Percentiles rank a stretch among this genome's conserved stretches.
phyloP scores from a whole-genome alignment of 2,329 filamentous ascomycete species.

The Aureobasidium sp. region DNA sequence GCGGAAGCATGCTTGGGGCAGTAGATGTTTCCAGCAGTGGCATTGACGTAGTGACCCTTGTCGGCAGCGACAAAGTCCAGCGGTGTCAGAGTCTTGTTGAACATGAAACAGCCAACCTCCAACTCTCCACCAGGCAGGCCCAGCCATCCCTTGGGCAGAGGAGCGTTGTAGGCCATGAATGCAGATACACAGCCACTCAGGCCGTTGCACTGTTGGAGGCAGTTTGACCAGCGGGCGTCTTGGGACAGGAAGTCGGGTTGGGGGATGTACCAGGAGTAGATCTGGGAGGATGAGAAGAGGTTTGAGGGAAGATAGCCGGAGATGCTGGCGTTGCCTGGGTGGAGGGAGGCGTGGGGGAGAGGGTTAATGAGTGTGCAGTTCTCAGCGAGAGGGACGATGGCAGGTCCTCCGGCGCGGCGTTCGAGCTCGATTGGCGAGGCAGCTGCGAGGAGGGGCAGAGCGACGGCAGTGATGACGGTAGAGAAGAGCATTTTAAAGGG shows the following conservation, averaged over 20 bases:
- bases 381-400: conserved; percentile 25
- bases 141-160: conserved; percentile 27
- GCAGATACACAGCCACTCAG: conserved; percentile 29
- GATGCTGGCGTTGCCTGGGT: conserved; percentile 13
- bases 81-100: conserved; percentile 20
- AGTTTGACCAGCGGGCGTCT: conserved; percentile 22
- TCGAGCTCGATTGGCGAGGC: conserved; percentile 10
- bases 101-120: conserved; percentile 31
- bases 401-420: conserved; percentile 29
- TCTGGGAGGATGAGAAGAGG: conserved; percentile 20
- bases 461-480: neutral
- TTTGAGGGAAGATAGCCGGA: conserved; percentile 23
- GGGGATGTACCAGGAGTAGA: conserved; percentile 28
- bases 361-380: conserved; percentile 29
- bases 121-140: conserved; percentile 25
- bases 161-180: conserved; percentile 31
- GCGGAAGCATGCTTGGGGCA: conserved; percentile 17
- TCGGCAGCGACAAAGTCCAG: conserved; percentile 25
- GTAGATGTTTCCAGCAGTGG: conserved; percentile 26
- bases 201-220: conserved; percentile 34
- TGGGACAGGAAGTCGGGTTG: conserved; percentile 16
- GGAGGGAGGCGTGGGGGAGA: conserved; percentile 16
- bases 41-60: conserved; percentile 24
- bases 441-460: conserved; percentile 4
- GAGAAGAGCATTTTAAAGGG: conserved; percentile 8